Evolutionary conservation across 164 flowering plant genomes (phyloP), one percentile per base, ranked within the genome.

Genomic region (Cinnamomum micranthum): DNA sequence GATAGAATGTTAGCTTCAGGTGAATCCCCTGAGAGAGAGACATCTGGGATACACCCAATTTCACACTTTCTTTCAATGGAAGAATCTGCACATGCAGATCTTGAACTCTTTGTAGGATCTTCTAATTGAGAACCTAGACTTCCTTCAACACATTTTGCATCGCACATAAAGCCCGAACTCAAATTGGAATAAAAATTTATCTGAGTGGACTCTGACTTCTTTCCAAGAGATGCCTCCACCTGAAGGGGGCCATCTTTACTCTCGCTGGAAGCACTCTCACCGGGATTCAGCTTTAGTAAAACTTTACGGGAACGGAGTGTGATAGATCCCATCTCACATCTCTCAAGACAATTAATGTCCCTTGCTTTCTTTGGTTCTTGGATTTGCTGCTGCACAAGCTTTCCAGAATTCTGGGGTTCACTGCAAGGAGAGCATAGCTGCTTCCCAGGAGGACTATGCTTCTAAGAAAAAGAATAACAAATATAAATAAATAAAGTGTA

Each of bases 301-400:
- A 65, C 35, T 65, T 65, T 65, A 50, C 15, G 70, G 15, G 76
- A 64, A 73, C 60, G 19, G 50, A 51, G 69, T 25, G 22, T 73
- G 28, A 73, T 50, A 1, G 62, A 47, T 9, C 20, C 63, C 35
- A 52, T 59, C 67, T 60, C 67, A 31, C 20, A 59, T 72, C 23
- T 66, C 67, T 60, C 65, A 22, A 59, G 33, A 9, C 51, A 62
- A 20, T 62, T 62, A 52, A 35, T 65, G 27, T 24, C 70, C 41
- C 17, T 51, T 67, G 19, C 51, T 64, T n/a, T 73, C 50, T 63
- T 59, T 28, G 63, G 69, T 28, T 65, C 69, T 63, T 66, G 76
- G 62, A 73, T 35, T 66, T 13, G 70, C 35, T 50, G 41, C 63
- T 25, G 76, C 70, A 31, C 35, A 4, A 24, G 47, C n/a, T 65